Percentiles rank a stretch among this genome's conserved stretches.
Evolutionary conservation across 257 asterid species (phyloP).

Genomic region (Petunia secreta): DNA sequence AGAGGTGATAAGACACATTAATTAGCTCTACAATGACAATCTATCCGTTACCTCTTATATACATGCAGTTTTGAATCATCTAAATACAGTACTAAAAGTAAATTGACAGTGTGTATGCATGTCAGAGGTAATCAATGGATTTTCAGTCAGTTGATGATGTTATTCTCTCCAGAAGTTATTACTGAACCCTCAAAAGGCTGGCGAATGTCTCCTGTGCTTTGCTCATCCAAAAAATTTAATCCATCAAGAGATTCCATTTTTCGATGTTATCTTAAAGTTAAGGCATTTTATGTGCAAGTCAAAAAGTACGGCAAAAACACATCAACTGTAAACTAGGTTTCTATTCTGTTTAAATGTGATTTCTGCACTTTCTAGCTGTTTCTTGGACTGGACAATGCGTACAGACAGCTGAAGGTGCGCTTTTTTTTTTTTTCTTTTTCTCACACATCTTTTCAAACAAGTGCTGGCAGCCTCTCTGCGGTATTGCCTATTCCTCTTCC

Average conservation of each 20-base stretch:
- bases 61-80: background rate
- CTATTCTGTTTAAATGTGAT: background rate
- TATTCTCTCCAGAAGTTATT: background rate
- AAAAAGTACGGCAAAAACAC: background rate
- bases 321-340: background rate
- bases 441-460: no score
- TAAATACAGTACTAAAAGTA: background rate
- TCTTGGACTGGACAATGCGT: background rate
- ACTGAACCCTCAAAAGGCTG: background rate
- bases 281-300: background rate
- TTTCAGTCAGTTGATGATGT: background rate
- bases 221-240: conserved; percentile 1
- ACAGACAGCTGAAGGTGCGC: no score
- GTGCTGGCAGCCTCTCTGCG: no score
- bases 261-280: background rate
- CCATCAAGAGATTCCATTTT: background rate
- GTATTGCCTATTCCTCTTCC: no score
- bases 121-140: background rate
- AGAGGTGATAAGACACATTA: background rate
- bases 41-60: conserved; percentile 16
- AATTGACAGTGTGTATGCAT: background rate
- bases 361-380: background rate
- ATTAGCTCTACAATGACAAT: background rate
- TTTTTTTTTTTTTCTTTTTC: no score
- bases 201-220: background rate